Evolutionary conservation across 345 rosid genomes (phyloP).

Genomic region (Syzygium aqueum): DNA sequence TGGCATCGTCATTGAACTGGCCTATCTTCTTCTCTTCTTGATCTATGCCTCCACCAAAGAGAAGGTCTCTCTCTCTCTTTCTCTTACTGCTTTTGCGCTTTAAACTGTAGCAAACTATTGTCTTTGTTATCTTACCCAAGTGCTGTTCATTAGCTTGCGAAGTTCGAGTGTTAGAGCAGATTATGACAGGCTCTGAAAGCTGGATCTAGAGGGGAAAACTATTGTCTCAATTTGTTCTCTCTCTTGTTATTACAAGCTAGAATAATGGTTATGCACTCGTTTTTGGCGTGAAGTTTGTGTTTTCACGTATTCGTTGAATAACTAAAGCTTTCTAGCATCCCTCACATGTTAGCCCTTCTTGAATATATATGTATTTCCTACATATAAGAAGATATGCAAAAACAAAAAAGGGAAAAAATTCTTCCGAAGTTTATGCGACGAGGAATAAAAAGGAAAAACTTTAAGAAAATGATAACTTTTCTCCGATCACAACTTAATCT

Average conservation of each 20-base stretch:
- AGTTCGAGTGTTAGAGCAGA: neutral
- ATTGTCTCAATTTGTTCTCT: neutral
- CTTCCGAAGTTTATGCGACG: neutral
- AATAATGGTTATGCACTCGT: neutral
- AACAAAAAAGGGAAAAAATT: neutral
- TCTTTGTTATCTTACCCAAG: neutral
- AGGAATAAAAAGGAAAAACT: neutral
- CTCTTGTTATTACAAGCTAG: neutral
- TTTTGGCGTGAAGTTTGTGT: neutral
- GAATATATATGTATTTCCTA: neutral
- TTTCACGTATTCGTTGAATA: neutral
- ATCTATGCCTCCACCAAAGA: constrained; percentile 48
- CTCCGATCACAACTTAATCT: neutral
- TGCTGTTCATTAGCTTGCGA: neutral
- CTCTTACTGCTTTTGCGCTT: neutral
- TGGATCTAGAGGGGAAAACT: neutral
- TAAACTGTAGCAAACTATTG: neutral
- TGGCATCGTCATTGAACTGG: constrained; percentile 45
- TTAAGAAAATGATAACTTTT: neutral
- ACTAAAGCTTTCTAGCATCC: neutral
- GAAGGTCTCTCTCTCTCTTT: constrained; percentile 23
- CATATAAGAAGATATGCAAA: neutral
- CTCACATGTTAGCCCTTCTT: neutral
- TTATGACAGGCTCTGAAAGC: neutral
- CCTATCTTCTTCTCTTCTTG: constrained; percentile 40